phyloP scores from a whole-genome alignment of 1,284 basidiomycete genomes.

The Tetrapyrgos nigripes region DNA sequence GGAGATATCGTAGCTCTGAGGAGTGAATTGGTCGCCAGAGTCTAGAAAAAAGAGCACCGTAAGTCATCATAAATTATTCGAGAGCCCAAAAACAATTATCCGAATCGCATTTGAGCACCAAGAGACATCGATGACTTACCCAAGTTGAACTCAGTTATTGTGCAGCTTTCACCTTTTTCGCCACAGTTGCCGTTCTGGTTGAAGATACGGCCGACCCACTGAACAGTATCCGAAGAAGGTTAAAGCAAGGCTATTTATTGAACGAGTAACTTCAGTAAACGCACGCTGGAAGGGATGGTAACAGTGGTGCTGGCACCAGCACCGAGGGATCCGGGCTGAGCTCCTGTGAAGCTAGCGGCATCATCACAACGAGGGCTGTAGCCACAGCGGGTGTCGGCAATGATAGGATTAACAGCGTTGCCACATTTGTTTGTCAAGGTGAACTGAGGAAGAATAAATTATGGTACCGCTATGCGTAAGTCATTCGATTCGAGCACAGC shows the following conservation, averaged over 20 bases:
- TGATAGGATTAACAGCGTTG: slow-evolving; percentile 35
- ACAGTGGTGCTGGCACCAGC: slow-evolving; percentile 34
- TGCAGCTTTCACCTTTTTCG: slow-evolving; percentile 41
- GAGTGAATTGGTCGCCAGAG: slow-evolving; percentile 41
- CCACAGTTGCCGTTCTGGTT: slow-evolving; percentile 42
- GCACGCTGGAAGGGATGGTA: slow-evolving; percentile 36
- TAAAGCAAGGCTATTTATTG: not conserved
- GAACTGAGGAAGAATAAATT: slow-evolving; percentile 20
- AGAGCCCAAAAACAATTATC: not conserved
- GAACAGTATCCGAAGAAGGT: not conserved
- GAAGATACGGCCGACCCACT: slow-evolving; percentile 51
- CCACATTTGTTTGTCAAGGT: slow-evolving; percentile 42
- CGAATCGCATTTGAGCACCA: not conserved
- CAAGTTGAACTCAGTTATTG: slow-evolving; percentile 45
- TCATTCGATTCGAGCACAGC: no score
- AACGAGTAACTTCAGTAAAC: not conserved
- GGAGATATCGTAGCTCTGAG: slow-evolving; percentile 48
- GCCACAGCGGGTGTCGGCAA: slow-evolving; percentile 45
- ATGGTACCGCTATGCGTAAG: no score
- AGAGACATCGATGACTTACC: slow-evolving; percentile 14
- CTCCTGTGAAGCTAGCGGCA: slow-evolving; percentile 38
- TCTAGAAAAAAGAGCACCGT: slow-evolving; percentile 22
- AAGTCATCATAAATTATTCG: no score
- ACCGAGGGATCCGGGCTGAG: slow-evolving; percentile 37
- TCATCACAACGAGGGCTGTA: slow-evolving; percentile 41